Evolutionary conservation across 805 yeast species (phyloP).

Genomic region (Ogataea sp.): DNA sequence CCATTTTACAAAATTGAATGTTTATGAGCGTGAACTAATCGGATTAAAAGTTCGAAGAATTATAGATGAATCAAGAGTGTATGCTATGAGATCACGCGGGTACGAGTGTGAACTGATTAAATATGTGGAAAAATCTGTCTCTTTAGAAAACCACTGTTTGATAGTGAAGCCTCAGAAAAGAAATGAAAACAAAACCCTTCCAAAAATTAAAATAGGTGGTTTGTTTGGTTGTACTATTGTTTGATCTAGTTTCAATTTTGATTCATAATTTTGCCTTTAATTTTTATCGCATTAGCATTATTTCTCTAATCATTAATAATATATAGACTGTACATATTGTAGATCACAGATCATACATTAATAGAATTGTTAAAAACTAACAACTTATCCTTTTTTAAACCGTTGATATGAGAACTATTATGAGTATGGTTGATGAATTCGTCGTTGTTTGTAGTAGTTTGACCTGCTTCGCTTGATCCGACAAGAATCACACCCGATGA

Average conservation of each 20-base stretch:
- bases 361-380: conserved; percentile 1
- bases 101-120: conserved; percentile 42
- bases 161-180: conserved; percentile 12
- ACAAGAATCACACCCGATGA: conserved; percentile 78
- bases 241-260: too few species aligned
- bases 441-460: background rate
- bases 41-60: conserved; percentile 68
- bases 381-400: conserved; percentile 12
- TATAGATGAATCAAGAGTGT: conserved; percentile 63
- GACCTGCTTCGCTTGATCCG: conserved; percentile 26
- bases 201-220: too few species aligned
- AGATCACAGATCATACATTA: too few species aligned
- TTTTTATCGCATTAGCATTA: too few species aligned
- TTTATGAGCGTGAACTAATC: conserved; percentile 42
- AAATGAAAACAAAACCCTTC: too few species aligned
- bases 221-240: too few species aligned
- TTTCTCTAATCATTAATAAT: too few species aligned
- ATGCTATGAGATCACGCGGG: conserved; percentile 33
- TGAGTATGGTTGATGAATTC: conserved; percentile 2
- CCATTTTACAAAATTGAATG: conserved; percentile 39
- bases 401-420: background rate
- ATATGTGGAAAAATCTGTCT: conserved; percentile 49
- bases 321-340: too few species aligned
- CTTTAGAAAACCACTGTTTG: conserved; percentile 53
- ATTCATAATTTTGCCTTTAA: too few species aligned